Percentiles rank a stretch among this genome's conserved stretches.
phyloP scores from a whole-genome alignment of 148 eudicot species.

The Dianthus caryophyllus region DNA sequence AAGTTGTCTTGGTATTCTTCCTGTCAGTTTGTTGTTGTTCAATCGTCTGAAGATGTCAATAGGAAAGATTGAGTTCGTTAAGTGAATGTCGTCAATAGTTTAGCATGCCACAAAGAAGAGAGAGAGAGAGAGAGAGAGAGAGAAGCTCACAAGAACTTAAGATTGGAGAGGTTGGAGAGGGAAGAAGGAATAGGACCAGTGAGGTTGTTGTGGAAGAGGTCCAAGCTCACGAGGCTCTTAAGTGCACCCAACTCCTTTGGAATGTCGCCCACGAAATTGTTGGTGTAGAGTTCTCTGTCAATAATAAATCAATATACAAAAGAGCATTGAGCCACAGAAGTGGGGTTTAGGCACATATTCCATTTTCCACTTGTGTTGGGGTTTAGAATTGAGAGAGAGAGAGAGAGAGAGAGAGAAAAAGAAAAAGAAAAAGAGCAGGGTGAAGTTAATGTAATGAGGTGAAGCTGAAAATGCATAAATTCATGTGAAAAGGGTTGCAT shows the following conservation, averaged over 20 bases:
- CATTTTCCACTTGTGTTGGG: too few species aligned
- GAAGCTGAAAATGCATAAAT: neutral
- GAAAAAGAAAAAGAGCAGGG: too few species aligned
- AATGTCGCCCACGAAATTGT: constrained; percentile 59
- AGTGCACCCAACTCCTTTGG: constrained; percentile 60
- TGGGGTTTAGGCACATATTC: too few species aligned
- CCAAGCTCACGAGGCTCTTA: constrained; percentile 73
- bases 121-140: neutral
- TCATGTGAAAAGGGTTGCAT: neutral
- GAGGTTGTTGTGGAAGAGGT: constrained; percentile 66
- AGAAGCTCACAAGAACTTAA: constrained; percentile 58
- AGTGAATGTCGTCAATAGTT: neutral
- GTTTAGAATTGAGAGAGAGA: too few species aligned
- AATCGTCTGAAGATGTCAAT: constrained; percentile 35
- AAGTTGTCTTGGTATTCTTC: constrained; percentile 64
- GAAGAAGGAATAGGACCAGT: constrained; percentile 56
- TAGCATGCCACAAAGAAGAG: too few species aligned
- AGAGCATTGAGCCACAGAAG: constrained; percentile 12
- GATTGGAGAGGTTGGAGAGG: constrained; percentile 55
- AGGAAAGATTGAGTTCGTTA: neutral
- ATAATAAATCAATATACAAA: neutral
- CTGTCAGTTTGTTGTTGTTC: constrained; percentile 51
- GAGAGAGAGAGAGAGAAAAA: too few species aligned
- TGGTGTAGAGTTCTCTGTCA: constrained; percentile 70
- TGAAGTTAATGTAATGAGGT: neutral